Percentiles rank a stretch among this genome's conserved stretches.
Evolutionary conservation across 805 yeast genomes (phyloP).

Genomic region (Teunomyces funiuensis): DNA sequence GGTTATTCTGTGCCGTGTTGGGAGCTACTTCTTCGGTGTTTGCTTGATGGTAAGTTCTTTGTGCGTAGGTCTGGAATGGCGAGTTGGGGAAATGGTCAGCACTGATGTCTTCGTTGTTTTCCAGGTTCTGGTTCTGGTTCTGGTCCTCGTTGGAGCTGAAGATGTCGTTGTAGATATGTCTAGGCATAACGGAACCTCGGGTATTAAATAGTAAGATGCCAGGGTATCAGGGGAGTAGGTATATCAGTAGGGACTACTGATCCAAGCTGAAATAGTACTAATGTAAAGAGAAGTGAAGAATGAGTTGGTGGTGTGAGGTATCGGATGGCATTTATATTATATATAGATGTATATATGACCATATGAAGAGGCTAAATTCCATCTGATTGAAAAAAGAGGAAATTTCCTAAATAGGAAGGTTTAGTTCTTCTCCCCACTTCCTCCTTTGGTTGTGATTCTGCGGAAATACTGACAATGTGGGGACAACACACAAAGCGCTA

Average conservation of each 20-base stretch:
- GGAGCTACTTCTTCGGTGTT: not conserved
- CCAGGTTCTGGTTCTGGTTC: no score
- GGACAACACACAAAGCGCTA: no score
- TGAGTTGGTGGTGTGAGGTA: not conserved
- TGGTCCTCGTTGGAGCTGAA: constrained; percentile 3
- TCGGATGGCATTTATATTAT: not conserved
- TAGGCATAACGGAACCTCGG: constrained; percentile 9
- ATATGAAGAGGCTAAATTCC: not conserved
- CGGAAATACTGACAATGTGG: not conserved
- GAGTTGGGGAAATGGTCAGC: constrained; percentile 8
- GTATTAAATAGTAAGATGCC: not conserved
- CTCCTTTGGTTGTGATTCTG: not conserved
- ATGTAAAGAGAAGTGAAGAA: not conserved
- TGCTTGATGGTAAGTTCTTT: constrained; percentile 5
- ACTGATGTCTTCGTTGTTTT: constrained; percentile 6
- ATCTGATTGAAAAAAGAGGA: constrained; percentile 3
- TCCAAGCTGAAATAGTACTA: not conserved
- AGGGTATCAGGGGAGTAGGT: constrained; percentile 5
- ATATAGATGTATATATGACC: not conserved
- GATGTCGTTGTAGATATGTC: constrained; percentile 9
- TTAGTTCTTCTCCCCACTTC: not conserved
- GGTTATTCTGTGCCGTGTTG: not conserved
- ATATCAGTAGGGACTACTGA: constrained; percentile 1
- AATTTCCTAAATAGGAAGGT: constrained; percentile 7
- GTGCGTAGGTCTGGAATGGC: constrained; percentile 6